A percentile compares a stretch with the other conserved stretches of the same genome.
Evolutionary conservation across 805 yeast genomes (phyloP).

Genomic region (Ogataea parapolymorpha): DNA sequence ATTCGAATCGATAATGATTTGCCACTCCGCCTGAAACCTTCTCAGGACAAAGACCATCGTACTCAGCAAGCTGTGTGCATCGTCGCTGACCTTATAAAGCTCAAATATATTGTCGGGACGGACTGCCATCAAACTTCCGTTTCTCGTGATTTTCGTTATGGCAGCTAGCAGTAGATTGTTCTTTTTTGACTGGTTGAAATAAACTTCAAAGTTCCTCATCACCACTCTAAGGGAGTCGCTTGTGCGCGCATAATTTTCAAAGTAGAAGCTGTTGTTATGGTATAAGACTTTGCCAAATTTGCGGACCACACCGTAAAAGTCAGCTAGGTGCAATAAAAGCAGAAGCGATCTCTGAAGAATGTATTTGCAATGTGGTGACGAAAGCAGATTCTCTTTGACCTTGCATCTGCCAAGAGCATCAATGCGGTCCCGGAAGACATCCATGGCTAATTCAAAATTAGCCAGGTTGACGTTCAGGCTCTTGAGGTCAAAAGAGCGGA

Average conservation of each 20-base stretch:
- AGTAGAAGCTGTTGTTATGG: conserved; percentile 43
- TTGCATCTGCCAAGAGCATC: conserved; percentile 25
- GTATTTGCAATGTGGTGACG: conserved; percentile 27
- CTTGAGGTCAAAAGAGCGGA: conserved; percentile 24
- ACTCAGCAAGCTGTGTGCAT: conserved; percentile 34
- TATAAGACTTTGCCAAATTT: conserved; percentile 46
- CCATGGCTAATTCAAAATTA: conserved; percentile 31
- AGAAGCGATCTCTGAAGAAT: conserved; percentile 41
- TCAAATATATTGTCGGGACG: conserved; percentile 38
- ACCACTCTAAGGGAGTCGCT: conserved; percentile 26
- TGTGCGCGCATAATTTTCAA: conserved; percentile 34
- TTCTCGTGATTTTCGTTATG: conserved; percentile 43
- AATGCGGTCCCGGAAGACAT: conserved; percentile 24
- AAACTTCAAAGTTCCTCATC: conserved; percentile 22
- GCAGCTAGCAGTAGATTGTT: conserved; percentile 48
- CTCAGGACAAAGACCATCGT: conserved; percentile 33
- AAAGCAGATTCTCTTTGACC: conserved; percentile 16
- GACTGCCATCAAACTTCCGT: conserved; percentile 35
- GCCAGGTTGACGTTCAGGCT: conserved; percentile 25
- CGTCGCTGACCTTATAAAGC: conserved; percentile 40
- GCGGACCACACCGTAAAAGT: conserved; percentile 45
- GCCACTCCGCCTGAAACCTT: conserved; percentile 42
- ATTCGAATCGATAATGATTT: conserved; percentile 24
- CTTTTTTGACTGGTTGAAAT: conserved; percentile 41
- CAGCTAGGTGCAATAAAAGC: conserved; percentile 45